These are phyloP conservation scores for Chaetomiaceae sp. DNA, from an alignment of 2,329 filamentous ascomycete species.

Conservation along the genomic window DNA sequence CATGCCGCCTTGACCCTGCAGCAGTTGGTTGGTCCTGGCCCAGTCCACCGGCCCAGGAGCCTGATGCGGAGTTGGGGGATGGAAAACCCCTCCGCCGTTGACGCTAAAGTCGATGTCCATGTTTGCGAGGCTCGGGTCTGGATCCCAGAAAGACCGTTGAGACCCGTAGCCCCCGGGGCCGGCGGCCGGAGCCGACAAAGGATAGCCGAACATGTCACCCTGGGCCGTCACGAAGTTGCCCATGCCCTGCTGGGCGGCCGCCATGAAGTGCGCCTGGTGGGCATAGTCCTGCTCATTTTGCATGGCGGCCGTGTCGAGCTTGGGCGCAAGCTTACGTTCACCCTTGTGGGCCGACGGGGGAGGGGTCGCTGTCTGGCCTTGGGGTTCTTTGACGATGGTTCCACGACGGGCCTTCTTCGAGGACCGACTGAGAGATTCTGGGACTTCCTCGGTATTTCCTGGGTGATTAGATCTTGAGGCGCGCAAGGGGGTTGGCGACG, in stretches of 20 bases:
- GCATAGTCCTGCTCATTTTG: conserved; percentile 53
- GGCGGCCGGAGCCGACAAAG: conserved; percentile 53
- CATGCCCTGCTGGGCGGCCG: conserved; percentile 46
- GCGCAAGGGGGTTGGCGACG: conserved; percentile 47
- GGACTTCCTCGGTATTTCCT: conserved; percentile 26
- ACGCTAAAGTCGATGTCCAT: conserved; percentile 58
- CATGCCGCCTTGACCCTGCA: conserved; percentile 42
- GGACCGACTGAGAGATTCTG: conserved; percentile 30
- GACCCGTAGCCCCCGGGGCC: conserved; percentile 42
- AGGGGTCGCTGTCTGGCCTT: conserved; percentile 53
- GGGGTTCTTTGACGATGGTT: conserved; percentile 34
- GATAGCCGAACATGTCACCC: conserved; percentile 55
- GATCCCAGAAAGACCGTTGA: conserved; percentile 51
- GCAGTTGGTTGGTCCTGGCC: conserved; percentile 51
- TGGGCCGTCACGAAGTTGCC: conserved; percentile 42
- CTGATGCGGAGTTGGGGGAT: conserved; percentile 38
- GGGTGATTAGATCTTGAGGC: conserved; percentile 31
- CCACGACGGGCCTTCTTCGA: conserved; percentile 44
- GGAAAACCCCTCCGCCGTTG: conserved; percentile 42
- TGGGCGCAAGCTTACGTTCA: conserved; percentile 50
- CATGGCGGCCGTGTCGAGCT: conserved; percentile 45
- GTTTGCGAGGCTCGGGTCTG: conserved; percentile 44
- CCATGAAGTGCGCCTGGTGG: conserved; percentile 48
- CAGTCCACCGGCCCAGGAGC: conserved; percentile 53
- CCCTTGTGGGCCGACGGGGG: conserved; percentile 54